A percentile compares a stretch with the other conserved stretches of the same genome.
Evolutionary conservation across 495 filamentous ascomycete genomes (phyloP).

Genomic region (Clavariopsis aquatica): DNA sequence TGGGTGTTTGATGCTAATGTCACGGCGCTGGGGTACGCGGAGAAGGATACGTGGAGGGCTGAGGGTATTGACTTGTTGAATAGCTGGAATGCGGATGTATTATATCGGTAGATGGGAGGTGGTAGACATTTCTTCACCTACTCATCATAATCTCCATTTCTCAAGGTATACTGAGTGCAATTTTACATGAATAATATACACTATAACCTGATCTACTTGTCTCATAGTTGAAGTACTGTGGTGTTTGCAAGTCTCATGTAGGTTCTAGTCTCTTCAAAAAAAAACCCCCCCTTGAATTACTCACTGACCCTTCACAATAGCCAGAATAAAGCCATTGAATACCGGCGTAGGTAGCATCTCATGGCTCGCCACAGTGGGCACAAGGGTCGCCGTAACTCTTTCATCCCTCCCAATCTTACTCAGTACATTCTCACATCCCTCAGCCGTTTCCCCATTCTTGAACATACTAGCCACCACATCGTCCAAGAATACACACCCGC

Average conservation of each 20-base stretch:
- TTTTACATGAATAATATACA: no score
- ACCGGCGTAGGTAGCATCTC: conserved; percentile 1
- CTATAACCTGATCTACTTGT: no score
- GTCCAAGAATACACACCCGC: conserved; percentile 47
- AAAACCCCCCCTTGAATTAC: no score
- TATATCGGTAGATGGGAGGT: conserved; percentile 12
- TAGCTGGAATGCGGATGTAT: conserved; percentile 43
- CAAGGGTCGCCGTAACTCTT: background rate
- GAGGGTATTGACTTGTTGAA: conserved; percentile 49
- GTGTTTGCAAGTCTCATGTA: no score
- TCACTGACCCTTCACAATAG: conserved; percentile 9
- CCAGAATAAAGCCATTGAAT: conserved; percentile 13
- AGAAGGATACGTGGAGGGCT: conserved; percentile 53
- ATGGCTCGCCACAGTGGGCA: conserved; percentile 2
- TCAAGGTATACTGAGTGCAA: no score
- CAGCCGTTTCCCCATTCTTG: conserved; percentile 3
- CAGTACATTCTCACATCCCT: background rate
- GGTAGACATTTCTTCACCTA: no score
- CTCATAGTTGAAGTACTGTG: no score
- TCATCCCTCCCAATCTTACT: background rate
- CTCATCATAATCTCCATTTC: no score
- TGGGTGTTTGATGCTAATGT: conserved; percentile 54
- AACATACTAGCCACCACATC: conserved; percentile 47
- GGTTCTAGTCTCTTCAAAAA: no score
- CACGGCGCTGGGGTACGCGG: conserved; percentile 48